Percentiles rank a stretch among this genome's conserved stretches.
Conservation (phyloP, 768 basidiomycete genomes). For the Termitomyces sp. region DNA sequence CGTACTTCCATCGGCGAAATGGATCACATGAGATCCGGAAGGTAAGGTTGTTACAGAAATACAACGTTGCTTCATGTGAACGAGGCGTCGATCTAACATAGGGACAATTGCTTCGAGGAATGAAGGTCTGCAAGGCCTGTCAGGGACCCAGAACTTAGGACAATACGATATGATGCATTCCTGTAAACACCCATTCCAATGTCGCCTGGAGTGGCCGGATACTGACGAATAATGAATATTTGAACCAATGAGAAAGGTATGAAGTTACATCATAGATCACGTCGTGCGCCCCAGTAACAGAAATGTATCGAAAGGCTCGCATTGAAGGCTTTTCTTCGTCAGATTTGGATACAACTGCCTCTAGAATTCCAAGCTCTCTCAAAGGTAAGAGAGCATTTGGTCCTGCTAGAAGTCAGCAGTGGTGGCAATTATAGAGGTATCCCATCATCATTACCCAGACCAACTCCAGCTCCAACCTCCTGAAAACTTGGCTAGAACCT, state of each 20-base stretch:
- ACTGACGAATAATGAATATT: conserved; percentile 18
- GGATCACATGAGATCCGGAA: conserved; percentile 26
- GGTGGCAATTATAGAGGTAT: not conserved
- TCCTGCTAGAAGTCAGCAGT: conserved; percentile 21
- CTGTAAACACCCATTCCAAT: conserved; percentile 42
- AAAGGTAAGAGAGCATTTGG: conserved; percentile 45
- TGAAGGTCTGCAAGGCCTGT: conserved; percentile 28
- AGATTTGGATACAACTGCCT: conserved; percentile 31
- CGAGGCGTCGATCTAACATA: conserved; percentile 31
- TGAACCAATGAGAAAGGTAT: not conserved
- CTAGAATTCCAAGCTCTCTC: conserved; percentile 35
- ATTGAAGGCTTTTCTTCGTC: conserved; percentile 25
- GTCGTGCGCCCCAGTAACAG: conserved; percentile 35
- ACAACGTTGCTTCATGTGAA: conserved; percentile 50
- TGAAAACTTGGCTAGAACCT: conserved; percentile 35
- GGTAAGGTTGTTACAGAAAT: conserved; percentile 22
- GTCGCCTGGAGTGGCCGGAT: conserved; percentile 25
- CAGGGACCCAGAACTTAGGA: not conserved
- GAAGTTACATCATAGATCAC: conserved; percentile 37
- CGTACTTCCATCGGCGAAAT: conserved; percentile 44
- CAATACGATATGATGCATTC: not conserved
- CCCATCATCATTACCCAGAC: conserved; percentile 30
- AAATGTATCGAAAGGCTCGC: conserved; percentile 34
- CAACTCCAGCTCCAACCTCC: conserved; percentile 51
- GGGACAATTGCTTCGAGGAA: conserved; percentile 44